A percentile compares a stretch with the other conserved stretches of the same genome.
phyloP scores from a whole-genome alignment of 164 flowering plant genomes.

The Vitis cinerea region DNA sequence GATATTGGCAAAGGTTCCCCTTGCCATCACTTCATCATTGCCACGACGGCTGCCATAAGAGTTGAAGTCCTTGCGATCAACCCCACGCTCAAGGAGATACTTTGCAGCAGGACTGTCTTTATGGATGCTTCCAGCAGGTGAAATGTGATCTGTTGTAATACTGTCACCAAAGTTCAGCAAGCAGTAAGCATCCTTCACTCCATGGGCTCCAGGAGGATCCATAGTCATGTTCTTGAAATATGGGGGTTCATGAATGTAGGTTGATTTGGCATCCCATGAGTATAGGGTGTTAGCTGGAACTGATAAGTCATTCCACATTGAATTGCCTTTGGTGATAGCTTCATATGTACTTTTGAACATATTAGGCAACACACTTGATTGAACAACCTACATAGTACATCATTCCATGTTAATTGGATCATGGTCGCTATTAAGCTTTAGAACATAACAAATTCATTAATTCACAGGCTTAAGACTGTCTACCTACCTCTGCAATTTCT shows the following conservation, averaged over 20 bases:
- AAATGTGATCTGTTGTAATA: conserved; percentile 85
- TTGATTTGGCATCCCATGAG: conserved; percentile 78
- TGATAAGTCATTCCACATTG: conserved; percentile 73
- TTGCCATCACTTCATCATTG: conserved; percentile 84
- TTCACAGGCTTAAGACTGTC: not conserved
- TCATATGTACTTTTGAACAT: conserved; percentile 77
- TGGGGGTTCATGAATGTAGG: conserved; percentile 88
- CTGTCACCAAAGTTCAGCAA: conserved; percentile 82
- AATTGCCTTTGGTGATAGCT: conserved; percentile 73
- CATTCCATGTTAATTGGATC: conserved; percentile 11
- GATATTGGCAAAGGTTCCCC: conserved; percentile 87
- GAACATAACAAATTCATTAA: not conserved
- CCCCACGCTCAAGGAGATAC: conserved; percentile 71
- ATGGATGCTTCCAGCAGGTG: conserved; percentile 84
- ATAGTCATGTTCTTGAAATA: conserved; percentile 80
- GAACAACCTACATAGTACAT: conserved; percentile 49
- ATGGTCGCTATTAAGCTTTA: not conserved
- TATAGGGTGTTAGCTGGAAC: conserved; percentile 50
- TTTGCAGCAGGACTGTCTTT: conserved; percentile 85
- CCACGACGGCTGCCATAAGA: conserved; percentile 89
- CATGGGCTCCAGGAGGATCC: conserved; percentile 81
- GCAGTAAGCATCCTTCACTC: conserved; percentile 82
- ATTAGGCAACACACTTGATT: conserved; percentile 72
- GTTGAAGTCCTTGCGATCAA: conserved; percentile 71
- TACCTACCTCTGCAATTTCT: conserved; percentile 75